Evolutionary conservation across 805 yeast species (phyloP), one percentile per base, ranked within the genome.

Genomic region (Suhomyces vadensis): DNA sequence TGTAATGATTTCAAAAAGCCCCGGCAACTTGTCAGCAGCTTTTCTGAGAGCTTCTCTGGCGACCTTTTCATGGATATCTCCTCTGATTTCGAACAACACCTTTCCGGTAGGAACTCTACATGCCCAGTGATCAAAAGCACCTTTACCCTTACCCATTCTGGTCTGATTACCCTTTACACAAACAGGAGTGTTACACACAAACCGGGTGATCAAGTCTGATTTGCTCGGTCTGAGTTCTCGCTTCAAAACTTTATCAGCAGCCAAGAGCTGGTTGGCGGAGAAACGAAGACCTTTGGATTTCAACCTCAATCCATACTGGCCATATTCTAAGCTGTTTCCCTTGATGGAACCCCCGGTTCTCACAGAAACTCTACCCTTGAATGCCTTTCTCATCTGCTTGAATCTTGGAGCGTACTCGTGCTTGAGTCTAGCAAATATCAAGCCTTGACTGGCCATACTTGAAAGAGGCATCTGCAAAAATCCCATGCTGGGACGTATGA

Each of bases 91-190:
- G 60, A 91, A 89, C 17, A 91, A 73, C 33, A 94, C 82, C 60
- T 90, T 91, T 3, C 99, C 99, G 0, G 97, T 91, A 31, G 98
- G 95, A 10, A 94, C 94, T 58, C 99, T 82, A 25, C 83, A 87
- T 57, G 95, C 95, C 98, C 98, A 94, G 71, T 89, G 94, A 58
- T 89, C 96, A 62, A 94, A 92, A 0, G 91, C 85, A 69, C 99
- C 99, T 69, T 94, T 94, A 73, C 99, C 99, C 67, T 94, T 94
- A 74, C 99, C 99, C 99, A 94, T 94, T 83, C 99, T 94, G 8
- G 97, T 89, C 65, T 94, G 97, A 65, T 94, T 94, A 72, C 99
- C 99, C 72, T 94, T 94, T 49, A 87, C 81, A 68, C 97, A 90
- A 9, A 94, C 95, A 0, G 98, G 94, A 42, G 89, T 78, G 62